Base-by-base conservation (phyloP, 805 yeast genomes). In the Suhomyces emberorum region DNA sequence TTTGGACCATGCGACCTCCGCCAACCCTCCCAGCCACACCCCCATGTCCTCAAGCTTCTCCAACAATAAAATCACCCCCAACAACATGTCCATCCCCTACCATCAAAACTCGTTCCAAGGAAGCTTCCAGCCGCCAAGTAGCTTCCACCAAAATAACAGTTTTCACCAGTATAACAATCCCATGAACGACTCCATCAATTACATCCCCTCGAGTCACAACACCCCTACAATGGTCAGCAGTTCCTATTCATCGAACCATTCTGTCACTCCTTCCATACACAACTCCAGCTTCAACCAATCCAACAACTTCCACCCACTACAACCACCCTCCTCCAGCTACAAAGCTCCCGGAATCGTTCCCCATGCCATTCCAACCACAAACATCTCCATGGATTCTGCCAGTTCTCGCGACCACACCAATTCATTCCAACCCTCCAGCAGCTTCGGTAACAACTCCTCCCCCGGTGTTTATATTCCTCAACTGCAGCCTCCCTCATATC, bases 341-440 rank as follows among this genome's bases (percentile, higher is more conserved):
- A 32, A 39, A 23, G 44, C 30, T 14, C 34, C 35, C 11, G 47
- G 47, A 17, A 37, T 43, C 16, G 30, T 40, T 27, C 59, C 64
- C 11, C 63, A 61, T 15, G 67, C 77, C 5, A 65, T 68, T 8
- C 77, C 83, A 7, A 77, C 83, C 3, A 77, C 83, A 40, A 63
- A 35, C 44, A 61, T 77, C 20, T 68, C 77, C 11, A 71, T 65
- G 48, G 80, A 75, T 46, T 52, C 65, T 16, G 76, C 73, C 7
- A 49, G 53, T 30, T 39, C 57, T 25, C 37, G 36, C 23, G 41
- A 34, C 15, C 29, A 32, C 25, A 42, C 48, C 9, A 46, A 44
- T 18, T 44, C 26, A 45, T 30, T 44, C 49, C 20, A 44, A 22
- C 30, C 51, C 18, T 52, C 28, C 17, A 12, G 14, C 32, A 23